phyloP scores from a whole-genome alignment of 345 rosid genomes.

The Gossypium mustelinum region DNA sequence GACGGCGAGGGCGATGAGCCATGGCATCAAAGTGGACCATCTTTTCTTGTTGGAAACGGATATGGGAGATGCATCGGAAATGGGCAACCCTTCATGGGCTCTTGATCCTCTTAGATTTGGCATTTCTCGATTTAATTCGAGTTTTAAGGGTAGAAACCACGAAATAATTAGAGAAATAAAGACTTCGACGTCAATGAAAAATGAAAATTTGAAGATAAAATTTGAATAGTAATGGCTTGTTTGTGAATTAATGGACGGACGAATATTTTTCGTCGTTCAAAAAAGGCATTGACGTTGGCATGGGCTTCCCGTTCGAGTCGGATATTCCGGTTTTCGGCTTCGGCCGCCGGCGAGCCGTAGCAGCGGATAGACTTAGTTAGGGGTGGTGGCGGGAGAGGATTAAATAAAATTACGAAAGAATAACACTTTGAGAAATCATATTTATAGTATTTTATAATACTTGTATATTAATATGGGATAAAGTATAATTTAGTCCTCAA shows the following conservation, averaged over 20 bases:
- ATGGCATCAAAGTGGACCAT: slow-evolving; percentile 54
- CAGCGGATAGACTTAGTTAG: not conserved
- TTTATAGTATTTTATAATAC: too few species aligned
- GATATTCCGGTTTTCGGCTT: not conserved
- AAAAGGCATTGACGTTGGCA: not conserved
- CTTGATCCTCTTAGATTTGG: slow-evolving; percentile 61
- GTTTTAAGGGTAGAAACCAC: too few species aligned
- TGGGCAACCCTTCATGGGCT: slow-evolving; percentile 30
- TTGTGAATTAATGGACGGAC: not conserved
- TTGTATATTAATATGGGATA: too few species aligned
- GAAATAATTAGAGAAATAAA: too few species aligned
- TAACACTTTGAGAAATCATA: too few species aligned
- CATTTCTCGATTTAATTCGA: not conserved
- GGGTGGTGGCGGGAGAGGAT: not conserved
- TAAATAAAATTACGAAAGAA: not conserved
- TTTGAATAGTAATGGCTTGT: not conserved
- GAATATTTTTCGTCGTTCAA: not conserved
- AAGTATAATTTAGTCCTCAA: too few species aligned
- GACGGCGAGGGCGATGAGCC: slow-evolving; percentile 61
- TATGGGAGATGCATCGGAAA: slow-evolving; percentile 31
- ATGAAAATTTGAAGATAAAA: not conserved
- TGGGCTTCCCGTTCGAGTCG: not conserved
- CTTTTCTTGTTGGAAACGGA: slow-evolving; percentile 41
- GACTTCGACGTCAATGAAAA: not conserved
- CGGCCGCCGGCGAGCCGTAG: not conserved